Conservation (phyloP, 495 filamentous ascomycete genomes). For the Rusavskia elegans region DNA sequence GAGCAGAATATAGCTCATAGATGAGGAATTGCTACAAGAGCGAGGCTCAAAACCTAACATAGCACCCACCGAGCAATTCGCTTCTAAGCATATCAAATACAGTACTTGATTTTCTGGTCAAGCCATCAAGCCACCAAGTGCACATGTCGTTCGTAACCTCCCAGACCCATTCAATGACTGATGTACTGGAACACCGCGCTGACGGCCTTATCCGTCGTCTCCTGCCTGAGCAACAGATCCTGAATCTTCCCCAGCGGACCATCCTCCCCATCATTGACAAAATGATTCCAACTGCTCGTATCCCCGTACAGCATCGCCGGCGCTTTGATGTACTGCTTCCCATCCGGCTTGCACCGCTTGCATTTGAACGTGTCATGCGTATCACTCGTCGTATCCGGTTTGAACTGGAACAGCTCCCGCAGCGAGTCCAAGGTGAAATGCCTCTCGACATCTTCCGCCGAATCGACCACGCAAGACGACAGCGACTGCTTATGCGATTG, state of each 20-base stretch:
- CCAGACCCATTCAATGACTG: conserved; percentile 47
- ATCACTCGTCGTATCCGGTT: conserved; percentile 67
- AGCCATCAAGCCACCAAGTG: background rate
- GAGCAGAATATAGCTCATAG: too few relatives aligned
- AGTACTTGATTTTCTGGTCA: too few relatives aligned
- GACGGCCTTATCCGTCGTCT: conserved; percentile 61
- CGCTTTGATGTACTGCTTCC: conserved; percentile 72
- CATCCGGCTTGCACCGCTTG: conserved; percentile 80
- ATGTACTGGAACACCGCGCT: conserved; percentile 98
- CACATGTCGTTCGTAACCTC: background rate
- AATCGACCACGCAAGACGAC: conserved; percentile 94
- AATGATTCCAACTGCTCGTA: conserved; percentile 98
- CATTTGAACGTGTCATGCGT: conserved; percentile 99
- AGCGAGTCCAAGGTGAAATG: conserved; percentile 86
- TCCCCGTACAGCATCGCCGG: conserved; percentile 93
- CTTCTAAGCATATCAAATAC: background rate
- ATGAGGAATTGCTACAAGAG: too few relatives aligned
- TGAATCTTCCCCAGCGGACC: conserved; percentile 66
- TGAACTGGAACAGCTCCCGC: conserved; percentile 86
- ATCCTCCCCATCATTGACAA: conserved; percentile 57
- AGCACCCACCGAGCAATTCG: too few relatives aligned
- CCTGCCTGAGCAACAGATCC: conserved; percentile 81
- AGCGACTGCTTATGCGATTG: conserved; percentile 97
- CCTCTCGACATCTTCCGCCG: conserved; percentile 88
- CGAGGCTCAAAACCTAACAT: too few relatives aligned